A percentile compares a stretch with the other conserved stretches of the same genome.
Conservation (phyloP, 2,329 filamentous ascomycete species). For the Geosmithia flava region DNA sequence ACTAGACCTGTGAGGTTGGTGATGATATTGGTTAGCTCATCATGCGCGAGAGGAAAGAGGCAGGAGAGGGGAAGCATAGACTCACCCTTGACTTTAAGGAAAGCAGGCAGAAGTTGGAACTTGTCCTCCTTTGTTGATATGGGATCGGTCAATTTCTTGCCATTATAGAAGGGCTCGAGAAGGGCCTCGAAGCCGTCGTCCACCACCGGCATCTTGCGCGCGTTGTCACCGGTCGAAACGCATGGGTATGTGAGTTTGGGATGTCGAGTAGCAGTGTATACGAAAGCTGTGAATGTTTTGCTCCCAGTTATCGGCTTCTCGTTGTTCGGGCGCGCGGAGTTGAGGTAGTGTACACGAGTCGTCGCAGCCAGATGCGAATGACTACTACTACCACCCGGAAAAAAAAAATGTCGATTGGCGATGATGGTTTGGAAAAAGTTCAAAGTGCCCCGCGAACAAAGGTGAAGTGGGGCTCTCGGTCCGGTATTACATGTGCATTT, state of each 20-base stretch:
- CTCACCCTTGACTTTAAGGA: slow-evolving; percentile 84
- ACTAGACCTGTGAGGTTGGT: slow-evolving; percentile 48
- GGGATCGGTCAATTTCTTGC: slow-evolving; percentile 53
- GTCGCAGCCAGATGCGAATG: neutral
- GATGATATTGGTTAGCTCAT: neutral
- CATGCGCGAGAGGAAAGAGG: neutral
- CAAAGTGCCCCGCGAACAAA: slow-evolving; percentile 1
- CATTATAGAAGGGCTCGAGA: slow-evolving; percentile 55
- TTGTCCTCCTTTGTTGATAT: slow-evolving; percentile 68
- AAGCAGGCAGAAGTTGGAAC: slow-evolving; percentile 94
- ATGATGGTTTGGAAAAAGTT: neutral
- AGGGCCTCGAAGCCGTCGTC: slow-evolving; percentile 56
- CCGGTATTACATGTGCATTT: too few species aligned
- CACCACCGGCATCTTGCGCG: slow-evolving; percentile 33
- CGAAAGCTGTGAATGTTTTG: neutral
- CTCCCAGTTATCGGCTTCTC: neutral
- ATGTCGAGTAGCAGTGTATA: neutral
- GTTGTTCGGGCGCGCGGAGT: neutral
- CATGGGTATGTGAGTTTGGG: slow-evolving; percentile 10
- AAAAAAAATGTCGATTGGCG: neutral
- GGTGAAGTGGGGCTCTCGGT: neutral
- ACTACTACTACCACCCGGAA: neutral
- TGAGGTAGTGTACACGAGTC: neutral
- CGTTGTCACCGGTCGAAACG: slow-evolving; percentile 14
- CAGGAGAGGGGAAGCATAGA: neutral